phyloP scores from a whole-genome alignment of 2,329 filamentous ascomycete genomes.

The Diaporthe citrichinensis region DNA sequence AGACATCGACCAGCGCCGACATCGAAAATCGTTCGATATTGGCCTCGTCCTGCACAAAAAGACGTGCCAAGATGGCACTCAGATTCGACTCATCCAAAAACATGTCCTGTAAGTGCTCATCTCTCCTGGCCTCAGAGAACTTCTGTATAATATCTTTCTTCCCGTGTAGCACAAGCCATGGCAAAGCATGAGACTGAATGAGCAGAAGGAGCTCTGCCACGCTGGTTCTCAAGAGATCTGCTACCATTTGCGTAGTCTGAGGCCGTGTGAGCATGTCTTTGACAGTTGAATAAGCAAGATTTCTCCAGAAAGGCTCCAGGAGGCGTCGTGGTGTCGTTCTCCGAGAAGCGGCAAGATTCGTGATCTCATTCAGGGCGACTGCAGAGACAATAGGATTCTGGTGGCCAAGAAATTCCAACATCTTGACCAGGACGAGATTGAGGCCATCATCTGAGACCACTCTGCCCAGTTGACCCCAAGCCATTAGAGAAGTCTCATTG shows the following conservation, averaged over 20 bases:
- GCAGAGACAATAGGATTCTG: constrained; percentile 83
- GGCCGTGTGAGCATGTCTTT: constrained; percentile 86
- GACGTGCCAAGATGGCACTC: constrained; percentile 69
- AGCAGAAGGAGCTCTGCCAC: constrained; percentile 80
- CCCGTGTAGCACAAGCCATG: constrained; percentile 86
- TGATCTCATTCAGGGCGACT: constrained; percentile 86
- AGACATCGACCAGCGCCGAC: constrained; percentile 76
- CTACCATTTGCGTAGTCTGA: constrained; percentile 84
- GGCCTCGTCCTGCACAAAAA: constrained; percentile 70
- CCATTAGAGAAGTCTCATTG: constrained; percentile 87
- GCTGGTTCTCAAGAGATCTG: constrained; percentile 83
- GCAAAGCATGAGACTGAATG: constrained; percentile 86
- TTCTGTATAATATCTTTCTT: constrained; percentile 83
- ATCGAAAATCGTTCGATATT: constrained; percentile 77
- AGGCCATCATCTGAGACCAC: constrained; percentile 85
- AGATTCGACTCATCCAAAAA: constrained; percentile 71
- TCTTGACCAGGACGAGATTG: constrained; percentile 85
- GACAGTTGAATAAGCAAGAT: constrained; percentile 83
- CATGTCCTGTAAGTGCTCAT: constrained; percentile 71
- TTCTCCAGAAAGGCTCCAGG: constrained; percentile 91
- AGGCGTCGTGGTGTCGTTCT: constrained; percentile 75
- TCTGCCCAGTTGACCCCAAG: constrained; percentile 87
- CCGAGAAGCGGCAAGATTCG: constrained; percentile 78
- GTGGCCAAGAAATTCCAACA: constrained; percentile 90
- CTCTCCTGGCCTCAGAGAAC: constrained; percentile 83